Evolutionary conservation across 257 asterid genomes (phyloP), one percentile per base, ranked within the genome.

Genomic region (Jaltomata sinuosa): DNA sequence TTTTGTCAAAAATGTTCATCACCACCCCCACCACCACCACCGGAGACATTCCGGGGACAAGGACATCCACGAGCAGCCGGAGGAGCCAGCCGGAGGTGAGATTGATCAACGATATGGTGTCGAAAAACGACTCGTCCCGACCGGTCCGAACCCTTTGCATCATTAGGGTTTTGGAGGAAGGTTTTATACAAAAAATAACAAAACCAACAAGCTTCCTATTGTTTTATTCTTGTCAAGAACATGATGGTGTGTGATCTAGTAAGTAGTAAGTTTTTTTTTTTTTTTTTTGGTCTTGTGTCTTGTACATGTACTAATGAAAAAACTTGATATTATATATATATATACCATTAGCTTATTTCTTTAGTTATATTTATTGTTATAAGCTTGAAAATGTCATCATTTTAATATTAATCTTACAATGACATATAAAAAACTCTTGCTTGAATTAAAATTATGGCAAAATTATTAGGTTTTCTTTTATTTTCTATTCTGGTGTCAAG

Each of bases 121-220:
- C 9, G 97, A 92, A 79, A 92, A 92, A 86, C 94, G 97, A 8
- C 91, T 93, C 8, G 95, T 94, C 19, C 98, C 98, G 1, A 83
- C 91, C 34, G 98, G 98, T 83, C 98, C 98, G 34, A 93, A 94
- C 85, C 97, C 98, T 3, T 88, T 94, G 89, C 98, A 94, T 82
- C 97, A 94, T 85, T 94, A 86, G 84, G 84, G 87, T 36, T 68
- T 68, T 47, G 42, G 42, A 47, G 61, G 81, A 74, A 32, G 0
- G 22, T 74, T 15, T 5, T 11, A 71, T 11, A 71, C 79, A 72
- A 22, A 71, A 38, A 71, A 40, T 11, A 71, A 40, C 0, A 45
- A 40, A 71, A 71, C 9, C 69, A 25, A 59, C 79, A 38, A 69
- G 79, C n/a, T 40, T 72, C 38, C 1, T 27, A 76, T 76, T 76